Percentiles rank a stretch among this genome's conserved stretches.
Evolutionary conservation across 23 red algal genomes (phyloP).

Genomic region (Agarophyton chilense): DNA sequence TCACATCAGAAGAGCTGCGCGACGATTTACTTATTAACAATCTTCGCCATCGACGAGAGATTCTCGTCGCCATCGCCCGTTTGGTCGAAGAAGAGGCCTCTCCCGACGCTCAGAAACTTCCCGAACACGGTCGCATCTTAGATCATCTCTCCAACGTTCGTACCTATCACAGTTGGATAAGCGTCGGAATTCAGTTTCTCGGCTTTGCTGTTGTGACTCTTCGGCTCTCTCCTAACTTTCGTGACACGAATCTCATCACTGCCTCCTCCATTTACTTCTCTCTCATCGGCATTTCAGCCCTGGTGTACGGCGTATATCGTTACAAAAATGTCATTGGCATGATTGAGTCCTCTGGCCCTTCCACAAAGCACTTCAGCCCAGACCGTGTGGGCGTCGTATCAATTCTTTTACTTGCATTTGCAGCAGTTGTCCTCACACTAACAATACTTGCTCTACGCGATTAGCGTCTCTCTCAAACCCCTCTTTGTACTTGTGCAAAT

Average conservation of each 20-base stretch:
- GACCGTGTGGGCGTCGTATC: conserved; percentile 61
- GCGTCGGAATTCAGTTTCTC: conserved; percentile 81
- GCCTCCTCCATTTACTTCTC: conserved; percentile 61
- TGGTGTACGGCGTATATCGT: conserved; percentile 74
- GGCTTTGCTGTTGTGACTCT: conserved; percentile 77
- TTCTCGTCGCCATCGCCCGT: conserved; percentile 47
- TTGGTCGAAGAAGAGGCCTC: conserved; percentile 27
- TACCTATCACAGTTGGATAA: conserved; percentile 79
- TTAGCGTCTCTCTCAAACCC: neutral
- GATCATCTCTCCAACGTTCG: conserved; percentile 89
- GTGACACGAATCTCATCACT: conserved; percentile 25
- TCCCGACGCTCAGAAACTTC: conserved; percentile 28
- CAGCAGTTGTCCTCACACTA: conserved; percentile 50
- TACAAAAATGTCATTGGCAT: conserved; percentile 69
- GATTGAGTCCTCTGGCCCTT: conserved; percentile 67
- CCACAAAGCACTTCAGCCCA: conserved; percentile 57
- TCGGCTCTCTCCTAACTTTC: conserved; percentile 67
- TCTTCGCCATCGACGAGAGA: conserved; percentile 65
- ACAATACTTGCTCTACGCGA: conserved; percentile 51
- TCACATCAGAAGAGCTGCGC: conserved; percentile 77
- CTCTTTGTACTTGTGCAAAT: neutral
- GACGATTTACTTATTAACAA: conserved; percentile 74
- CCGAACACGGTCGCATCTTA: conserved; percentile 83
- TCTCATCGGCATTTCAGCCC: conserved; percentile 33
- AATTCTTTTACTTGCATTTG: conserved; percentile 60